Evolutionary conservation across 768 basidiomycete species (phyloP), one percentile per base, ranked within the genome.

Genomic region (Porpolomopsis calyptriformis): DNA sequence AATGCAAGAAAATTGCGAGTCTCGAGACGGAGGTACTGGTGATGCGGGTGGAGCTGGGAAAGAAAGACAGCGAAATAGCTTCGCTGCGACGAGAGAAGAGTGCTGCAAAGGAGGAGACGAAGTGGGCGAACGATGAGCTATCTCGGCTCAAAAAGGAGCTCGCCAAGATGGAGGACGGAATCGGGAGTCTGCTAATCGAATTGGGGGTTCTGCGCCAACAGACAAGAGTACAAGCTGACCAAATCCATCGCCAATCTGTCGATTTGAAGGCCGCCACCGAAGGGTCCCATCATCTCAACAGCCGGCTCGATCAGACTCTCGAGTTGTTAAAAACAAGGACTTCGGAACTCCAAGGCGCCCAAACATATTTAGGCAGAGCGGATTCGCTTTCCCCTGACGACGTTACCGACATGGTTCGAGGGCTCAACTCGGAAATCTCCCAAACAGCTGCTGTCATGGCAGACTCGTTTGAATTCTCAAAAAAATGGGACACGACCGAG

Each of bases 321-420:
- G 45, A 37, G 2, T n/a, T 38, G 22, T 19, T 46, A 26, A n/a
- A 36, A 26, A n/a, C 34, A 24, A 29, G 45, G 34, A 46, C 45
- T 22, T 16, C 20, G 14, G 45, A 46, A 26, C 19, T 33, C 23
- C 22, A 18, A 20, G 20, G 26, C 12, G 45, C 45, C 12, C 45
- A 46, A 22, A 19, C 33, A 20, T 38, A 37, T 16, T 18, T 46
- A 20, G 26, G 34, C 6, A 38, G 11, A 18, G 24, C 45, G 9
- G 45, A 46, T 38, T 25, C 24, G 19, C 6, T 14, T 31, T 31
- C 29, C 14, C 7, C 14, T 14, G 7, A 34, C 2, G 45, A 46
- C 6, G 45, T 46, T 16, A 27, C 38, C 20, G 22, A 14, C 16
- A 24, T 37, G 35, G 45, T 46, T 16, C 34, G 26, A 20, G 18